Base-by-base conservation (phyloP, 192 early-diverging fungal species). In the Spizellomyces punctatus region DNA sequence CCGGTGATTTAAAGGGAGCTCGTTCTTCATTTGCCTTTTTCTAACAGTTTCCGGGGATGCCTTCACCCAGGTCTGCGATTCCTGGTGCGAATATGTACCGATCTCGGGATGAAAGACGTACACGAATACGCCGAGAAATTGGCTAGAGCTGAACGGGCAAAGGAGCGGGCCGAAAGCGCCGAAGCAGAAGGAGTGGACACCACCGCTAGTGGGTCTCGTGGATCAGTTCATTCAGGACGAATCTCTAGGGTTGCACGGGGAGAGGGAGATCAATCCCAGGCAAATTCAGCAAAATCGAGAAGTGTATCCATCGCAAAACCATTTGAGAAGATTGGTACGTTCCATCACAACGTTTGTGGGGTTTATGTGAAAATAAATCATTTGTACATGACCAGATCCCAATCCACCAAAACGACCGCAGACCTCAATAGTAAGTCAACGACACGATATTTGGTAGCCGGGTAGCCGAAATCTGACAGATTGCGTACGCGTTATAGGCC, bases 31-130 rank as follows among this genome's bases (percentile, higher is more conserved):
- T 19, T 54, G 50, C 50, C 50, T 36, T 3, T 36, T 36, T 36
- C 3, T 36, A 36, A 36, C 27, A 36, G 27, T 36, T 36, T 36
- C 3, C 27, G 27, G 50, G 50, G 50, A 54, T 19, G 50, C 14
- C 4, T n/a, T 54, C 12, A n/a, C 17, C 50, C 48, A 87, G 84
- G 86, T 64, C 60, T 88, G 52, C 67, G 86, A 47, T 88, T 88
- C 71, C 66, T 88, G 58, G 86, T 88, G 21, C 73, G 85, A 10
- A 87, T 88, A 27, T 80, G 82, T 73, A 83, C 83, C n/a, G 86
- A 88, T 70, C 64, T 88, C 21, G 85, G 85, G 21, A 78, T 86
- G 74, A 86, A 85, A 47, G 85, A 88, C 45, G 79, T 79, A 8
- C 74, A 83, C n/a, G 83, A 87, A 44, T 88, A 86, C 63, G 67